Percentiles rank a stretch among this genome's conserved stretches.
phyloP scores from a whole-genome alignment of 2,329 filamentous ascomycete species.

The Xylaria polymorpha region DNA sequence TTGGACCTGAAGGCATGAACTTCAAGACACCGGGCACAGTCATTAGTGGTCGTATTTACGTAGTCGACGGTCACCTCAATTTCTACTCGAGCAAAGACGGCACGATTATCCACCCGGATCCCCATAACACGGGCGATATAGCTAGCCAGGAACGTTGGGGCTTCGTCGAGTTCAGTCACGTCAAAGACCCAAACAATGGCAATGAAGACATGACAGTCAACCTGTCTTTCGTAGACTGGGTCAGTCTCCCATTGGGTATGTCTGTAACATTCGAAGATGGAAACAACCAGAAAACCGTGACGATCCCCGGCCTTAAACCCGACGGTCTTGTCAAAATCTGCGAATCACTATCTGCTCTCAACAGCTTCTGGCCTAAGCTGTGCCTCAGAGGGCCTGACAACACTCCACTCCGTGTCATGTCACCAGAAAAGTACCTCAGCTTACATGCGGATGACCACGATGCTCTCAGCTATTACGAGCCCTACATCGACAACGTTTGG shows the following conservation, averaged over 20 bases:
- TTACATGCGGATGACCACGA: constrained; percentile 30
- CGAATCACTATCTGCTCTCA: constrained; percentile 50
- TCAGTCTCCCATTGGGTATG: constrained; percentile 62
- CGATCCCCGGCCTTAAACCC: constrained; percentile 52
- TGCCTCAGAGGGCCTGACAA: constrained; percentile 50
- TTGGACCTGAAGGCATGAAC: constrained; percentile 6
- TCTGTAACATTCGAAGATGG: constrained; percentile 48
- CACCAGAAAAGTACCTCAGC: constrained; percentile 54
- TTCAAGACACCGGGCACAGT: constrained; percentile 35
- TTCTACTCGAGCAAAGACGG: constrained; percentile 19
- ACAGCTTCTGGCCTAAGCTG: constrained; percentile 55
- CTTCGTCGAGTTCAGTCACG: constrained; percentile 35
- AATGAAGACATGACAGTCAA: constrained; percentile 55
- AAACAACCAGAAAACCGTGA: constrained; percentile 48
- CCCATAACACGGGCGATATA: constrained; percentile 31
- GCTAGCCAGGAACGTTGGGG: constrained; percentile 29
- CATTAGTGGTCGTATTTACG: constrained; percentile 35
- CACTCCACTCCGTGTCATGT: constrained; percentile 56
- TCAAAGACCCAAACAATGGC: constrained; percentile 40
- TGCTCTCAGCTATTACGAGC: constrained; percentile 54
- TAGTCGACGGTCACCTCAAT: constrained; percentile 29
- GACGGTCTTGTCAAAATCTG: constrained; percentile 54
- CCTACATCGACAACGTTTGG: constrained; percentile 59
- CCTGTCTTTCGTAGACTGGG: constrained; percentile 62
- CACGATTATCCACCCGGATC: constrained; percentile 32